phyloP scores from a whole-genome alignment of 2,329 filamentous ascomycete genomes.

The Trichoderma lentiforme region DNA sequence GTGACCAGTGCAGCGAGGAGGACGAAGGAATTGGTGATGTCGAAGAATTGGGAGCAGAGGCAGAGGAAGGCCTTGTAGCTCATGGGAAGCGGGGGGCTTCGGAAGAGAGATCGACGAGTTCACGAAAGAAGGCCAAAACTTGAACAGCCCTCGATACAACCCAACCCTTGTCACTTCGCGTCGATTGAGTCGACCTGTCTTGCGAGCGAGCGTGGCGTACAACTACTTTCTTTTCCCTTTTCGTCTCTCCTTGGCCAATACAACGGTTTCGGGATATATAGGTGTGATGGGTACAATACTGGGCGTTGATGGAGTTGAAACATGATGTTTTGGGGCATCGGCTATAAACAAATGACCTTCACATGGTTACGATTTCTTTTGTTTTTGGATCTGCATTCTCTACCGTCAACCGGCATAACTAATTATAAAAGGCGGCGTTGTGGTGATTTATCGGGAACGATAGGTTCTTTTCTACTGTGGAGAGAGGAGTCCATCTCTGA shows the following conservation, averaged over 20 bases:
- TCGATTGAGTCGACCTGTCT: neutral
- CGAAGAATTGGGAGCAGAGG: conserved; percentile 21
- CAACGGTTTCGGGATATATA: neutral
- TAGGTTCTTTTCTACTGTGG: neutral
- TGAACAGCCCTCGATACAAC: conserved; percentile 20
- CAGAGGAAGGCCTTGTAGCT: neutral
- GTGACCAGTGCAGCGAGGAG: conserved; percentile 41
- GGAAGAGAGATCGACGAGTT: conserved; percentile 19
- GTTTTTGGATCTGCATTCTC: neutral
- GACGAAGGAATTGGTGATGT: conserved; percentile 43
- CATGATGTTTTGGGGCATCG: neutral
- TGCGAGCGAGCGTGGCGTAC: neutral
- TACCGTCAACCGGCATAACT: neutral
- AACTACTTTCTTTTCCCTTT: neutral
- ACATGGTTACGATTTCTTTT: neutral
- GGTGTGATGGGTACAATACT: neutral
- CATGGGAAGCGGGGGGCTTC: conserved; percentile 23
- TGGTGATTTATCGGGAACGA: neutral
- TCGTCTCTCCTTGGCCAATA: neutral
- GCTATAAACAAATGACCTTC: neutral
- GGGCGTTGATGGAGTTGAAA: conserved; percentile 2
- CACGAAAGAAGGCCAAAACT: conserved; percentile 32
- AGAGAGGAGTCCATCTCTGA: neutral
- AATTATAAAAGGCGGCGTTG: neutral
- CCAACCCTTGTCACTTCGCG: neutral